phyloP scores from a whole-genome alignment of 1,139 yeast species.

The Blastobotrys persicus region DNA sequence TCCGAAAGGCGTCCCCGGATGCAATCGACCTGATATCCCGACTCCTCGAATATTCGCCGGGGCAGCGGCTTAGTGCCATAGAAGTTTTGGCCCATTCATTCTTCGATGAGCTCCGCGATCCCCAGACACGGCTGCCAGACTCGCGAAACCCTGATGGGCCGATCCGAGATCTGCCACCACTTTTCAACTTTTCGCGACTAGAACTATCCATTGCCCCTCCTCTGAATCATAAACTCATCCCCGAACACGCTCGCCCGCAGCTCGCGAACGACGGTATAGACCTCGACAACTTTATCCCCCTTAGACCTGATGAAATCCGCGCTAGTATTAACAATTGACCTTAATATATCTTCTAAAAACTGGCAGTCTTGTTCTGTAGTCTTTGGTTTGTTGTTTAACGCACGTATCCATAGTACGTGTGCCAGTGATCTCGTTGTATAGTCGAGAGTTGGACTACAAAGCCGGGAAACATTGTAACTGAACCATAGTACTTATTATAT shows the following conservation, averaged over 20 bases:
- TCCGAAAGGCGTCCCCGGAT: constrained; percentile 61
- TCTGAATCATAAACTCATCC: constrained; percentile 40
- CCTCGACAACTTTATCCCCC: constrained; percentile 38
- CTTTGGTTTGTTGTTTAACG: too few species aligned
- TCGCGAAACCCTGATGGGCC: constrained; percentile 40
- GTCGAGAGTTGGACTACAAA: too few species aligned
- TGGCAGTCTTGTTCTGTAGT: too few species aligned
- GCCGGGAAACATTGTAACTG: too few species aligned
- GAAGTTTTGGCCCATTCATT: constrained; percentile 68
- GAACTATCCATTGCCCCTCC: constrained; percentile 44
- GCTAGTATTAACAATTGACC: constrained; percentile 8
- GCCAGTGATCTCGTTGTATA: too few species aligned
- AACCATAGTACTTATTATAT: too few species aligned
- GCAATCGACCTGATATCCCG: constrained; percentile 60
- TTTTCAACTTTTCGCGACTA: constrained; percentile 40
- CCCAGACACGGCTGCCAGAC: constrained; percentile 53
- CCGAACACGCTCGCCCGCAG: constrained; percentile 39
- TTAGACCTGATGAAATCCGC: constrained; percentile 36
- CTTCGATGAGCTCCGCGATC: constrained; percentile 70
- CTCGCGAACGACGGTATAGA: constrained; percentile 37
- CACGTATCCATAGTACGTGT: too few species aligned
- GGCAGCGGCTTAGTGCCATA: constrained; percentile 64
- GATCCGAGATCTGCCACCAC: constrained; percentile 40
- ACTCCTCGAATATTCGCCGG: constrained; percentile 74
- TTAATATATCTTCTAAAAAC: constrained; percentile 1